Evolutionary conservation across 2,329 filamentous ascomycete species (phyloP), one percentile per base, ranked within the genome.

Genomic region (Aphanoascus verrucosus): DNA sequence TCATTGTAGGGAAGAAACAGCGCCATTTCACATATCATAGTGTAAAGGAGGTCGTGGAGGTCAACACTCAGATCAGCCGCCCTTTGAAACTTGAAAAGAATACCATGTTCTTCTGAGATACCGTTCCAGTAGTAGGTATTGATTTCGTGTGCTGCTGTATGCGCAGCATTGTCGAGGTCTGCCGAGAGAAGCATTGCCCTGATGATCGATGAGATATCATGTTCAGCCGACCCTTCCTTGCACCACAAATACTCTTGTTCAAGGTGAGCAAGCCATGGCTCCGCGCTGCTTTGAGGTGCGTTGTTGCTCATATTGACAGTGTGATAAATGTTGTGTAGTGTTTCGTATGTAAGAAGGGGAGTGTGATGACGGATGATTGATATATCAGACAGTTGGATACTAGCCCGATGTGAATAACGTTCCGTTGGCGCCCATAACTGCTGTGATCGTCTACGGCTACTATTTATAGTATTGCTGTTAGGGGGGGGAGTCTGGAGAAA

Each of bases 41-140:
- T 17, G 20, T 44, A 17, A 15, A 55, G 17, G 20, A 49, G 35
- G 14, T 38, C 2, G 31, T 23, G 19, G 23, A 46, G 28, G n/a
- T 34, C 6, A 14, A 17, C 31, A 3, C 11, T 9, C 20, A 41
- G 20, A 15, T 34, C 42, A n/a, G n/a, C n/a, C 20, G 23, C 32
- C 3, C 34, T 23, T 20, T 28, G 40, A 11, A 43, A 52, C n/a
- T 15, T 11, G 31, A 55, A 52, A 20, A 47, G n/a, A 31, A n/a
- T 23, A 23, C 41, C 53, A 15, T 28, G 34, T 12, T 49, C 42
- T 44, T 35, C 35, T 14, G 28, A 17, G 31, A 42, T 47, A 35
- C 47, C 31, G 5, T 52, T 49, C 53, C 53, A 52, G 19, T 51
- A 52, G 41, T 55, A 51, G 14, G 38, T n/a, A 15, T 49, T 41